These are phyloP conservation scores for Astrothelium macrocarpum DNA, from an alignment of 495 filamentous ascomycete species.

Conservation along the genomic window DNA sequence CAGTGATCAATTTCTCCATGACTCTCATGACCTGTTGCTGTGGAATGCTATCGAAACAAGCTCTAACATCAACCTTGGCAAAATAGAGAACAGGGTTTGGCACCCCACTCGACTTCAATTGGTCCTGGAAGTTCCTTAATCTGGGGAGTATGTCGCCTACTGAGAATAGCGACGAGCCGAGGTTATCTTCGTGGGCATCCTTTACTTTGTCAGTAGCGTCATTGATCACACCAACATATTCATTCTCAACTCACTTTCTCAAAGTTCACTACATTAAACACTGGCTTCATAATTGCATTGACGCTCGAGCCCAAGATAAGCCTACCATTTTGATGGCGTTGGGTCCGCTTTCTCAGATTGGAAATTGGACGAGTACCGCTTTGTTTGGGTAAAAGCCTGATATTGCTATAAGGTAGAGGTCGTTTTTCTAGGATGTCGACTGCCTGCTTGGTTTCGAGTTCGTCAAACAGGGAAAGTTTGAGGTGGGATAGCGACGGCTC, in stretches of 20 bases:
- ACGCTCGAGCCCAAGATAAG: slow-evolving; percentile 60
- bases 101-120: slow-evolving; percentile 25
- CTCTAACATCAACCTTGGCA: slow-evolving; percentile 82
- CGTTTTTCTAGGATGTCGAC: slow-evolving; percentile 49
- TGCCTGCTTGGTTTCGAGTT: slow-evolving; percentile 52
- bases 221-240: neutral
- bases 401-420: slow-evolving; percentile 61
- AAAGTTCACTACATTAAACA: slow-evolving; percentile 64
- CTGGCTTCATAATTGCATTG: slow-evolving; percentile 68
- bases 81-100: slow-evolving; percentile 53
- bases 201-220: slow-evolving; percentile 20
- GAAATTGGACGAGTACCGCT: slow-evolving; percentile 68
- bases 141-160: slow-evolving; percentile 72
- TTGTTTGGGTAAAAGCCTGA: slow-evolving; percentile 73
- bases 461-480: slow-evolving; percentile 69
- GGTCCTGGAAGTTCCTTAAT: slow-evolving; percentile 57
- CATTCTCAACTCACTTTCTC: slow-evolving; percentile 48
- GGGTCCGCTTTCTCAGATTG: slow-evolving; percentile 61
- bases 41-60: slow-evolving; percentile 93
- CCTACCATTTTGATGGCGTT: slow-evolving; percentile 42
- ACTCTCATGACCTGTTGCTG: slow-evolving; percentile 62
- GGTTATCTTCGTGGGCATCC: slow-evolving; percentile 43
- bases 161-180: slow-evolving; percentile 73
- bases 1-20: slow-evolving; percentile 51
- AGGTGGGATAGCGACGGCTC: slow-evolving; percentile 61